Conservation (phyloP, 2,329 filamentous ascomycete species). For the Hymenoscyphus salicellus region DNA sequence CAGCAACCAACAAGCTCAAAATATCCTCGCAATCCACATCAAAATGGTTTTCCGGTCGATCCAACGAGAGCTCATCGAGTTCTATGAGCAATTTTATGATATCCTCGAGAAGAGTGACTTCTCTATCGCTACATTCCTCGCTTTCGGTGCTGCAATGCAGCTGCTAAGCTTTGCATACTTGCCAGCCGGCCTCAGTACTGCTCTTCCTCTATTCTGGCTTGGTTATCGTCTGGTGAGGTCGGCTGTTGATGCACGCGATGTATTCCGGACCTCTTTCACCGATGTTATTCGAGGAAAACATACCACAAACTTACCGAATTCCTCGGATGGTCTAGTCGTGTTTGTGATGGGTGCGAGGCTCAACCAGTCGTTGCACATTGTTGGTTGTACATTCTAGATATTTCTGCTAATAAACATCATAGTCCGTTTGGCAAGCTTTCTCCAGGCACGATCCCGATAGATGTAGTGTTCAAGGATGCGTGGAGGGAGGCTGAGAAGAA, state of each 20-base stretch:
- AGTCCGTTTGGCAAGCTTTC: conserved; percentile 7
- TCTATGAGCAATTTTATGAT: not conserved
- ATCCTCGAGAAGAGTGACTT: conserved; percentile 7
- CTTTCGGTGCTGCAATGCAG: conserved; percentile 8
- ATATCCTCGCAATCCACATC: too few species aligned
- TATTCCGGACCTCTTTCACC: not conserved
- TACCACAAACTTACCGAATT: not conserved
- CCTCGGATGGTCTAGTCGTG: conserved; percentile 5
- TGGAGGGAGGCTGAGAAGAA: conserved; percentile 12
- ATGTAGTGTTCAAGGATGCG: conserved; percentile 10
- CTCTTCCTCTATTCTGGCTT: conserved; percentile 8
- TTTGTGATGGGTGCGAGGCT: conserved; percentile 7
- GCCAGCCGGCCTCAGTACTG: not conserved
- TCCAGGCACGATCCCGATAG: conserved; percentile 4
- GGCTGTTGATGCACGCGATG: not conserved
- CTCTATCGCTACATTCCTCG: conserved; percentile 6
- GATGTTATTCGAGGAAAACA: not conserved
- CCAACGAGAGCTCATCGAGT: not conserved
- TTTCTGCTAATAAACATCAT: not conserved
- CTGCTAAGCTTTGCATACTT: conserved; percentile 4
- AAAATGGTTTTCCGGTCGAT: not conserved
- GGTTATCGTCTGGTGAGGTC: not conserved
- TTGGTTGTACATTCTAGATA: not conserved
- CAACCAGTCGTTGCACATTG: conserved; percentile 6
- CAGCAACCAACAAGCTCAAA: too few species aligned